Base-by-base conservation (phyloP, 257 asterid species). In the Capsicum pubescens region DNA sequence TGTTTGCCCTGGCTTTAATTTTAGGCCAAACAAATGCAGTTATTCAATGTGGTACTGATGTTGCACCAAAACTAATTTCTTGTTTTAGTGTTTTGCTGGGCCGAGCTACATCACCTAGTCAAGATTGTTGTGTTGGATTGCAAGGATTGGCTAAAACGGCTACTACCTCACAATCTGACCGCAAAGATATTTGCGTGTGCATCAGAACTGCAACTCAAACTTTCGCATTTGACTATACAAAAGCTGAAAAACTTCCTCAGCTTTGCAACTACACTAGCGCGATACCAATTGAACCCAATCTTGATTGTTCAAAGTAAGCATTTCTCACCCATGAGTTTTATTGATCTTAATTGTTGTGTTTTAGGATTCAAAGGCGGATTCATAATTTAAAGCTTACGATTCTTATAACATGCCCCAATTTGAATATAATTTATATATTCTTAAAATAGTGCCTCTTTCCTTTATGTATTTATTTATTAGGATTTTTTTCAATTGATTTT, bases 71-170 rank as follows among this genome's bases (percentile, higher is more conserved):
- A 21, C 12, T 26, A 74, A 13, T 7, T 7, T 13, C 61, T 19
- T 74, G 80, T 72, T 6, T 4, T 48, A 35, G 60, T 1, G 48
- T 48, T 72, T 5, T 48, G 35, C 7, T 50, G 19, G 36, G 44
- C 48, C 12, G 6, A 19, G 60, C 14, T 46, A 5, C 35, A 72
- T 46, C 15, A 72, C 80, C 80, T 10, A 46, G 59, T 13, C n/a
- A 48, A 72, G 44, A 52, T 6, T 72, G 80, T 72, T 72, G 80
- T 72, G 59, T 10, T 61, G 71, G 70, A 58, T 60, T 80, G 8
- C 83, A 80, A 80, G 21, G 5, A n/a, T 42, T 80, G 74, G 44
- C 55, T 48, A 60, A 39, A 58, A n/a, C 1, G 7, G 83, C 59
- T 1, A 5, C 35, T 61, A 58, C 36, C 60, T 60, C 76, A 11